These are phyloP conservation scores for Gentiana straminea DNA, from an alignment of 257 asterid genomes.

Conservation along the genomic window DNA sequence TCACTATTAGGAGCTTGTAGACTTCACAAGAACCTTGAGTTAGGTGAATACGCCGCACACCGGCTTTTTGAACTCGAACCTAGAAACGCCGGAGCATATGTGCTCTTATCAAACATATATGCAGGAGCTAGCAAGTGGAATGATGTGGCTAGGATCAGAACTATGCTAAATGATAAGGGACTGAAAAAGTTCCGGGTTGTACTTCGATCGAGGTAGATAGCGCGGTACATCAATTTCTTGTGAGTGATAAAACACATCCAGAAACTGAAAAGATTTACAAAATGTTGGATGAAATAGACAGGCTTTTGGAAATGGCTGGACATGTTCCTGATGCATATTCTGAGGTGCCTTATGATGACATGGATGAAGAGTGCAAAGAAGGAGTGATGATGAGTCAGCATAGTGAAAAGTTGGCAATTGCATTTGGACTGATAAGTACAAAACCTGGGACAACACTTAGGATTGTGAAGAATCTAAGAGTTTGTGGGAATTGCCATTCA, in stretches of 20 bases:
- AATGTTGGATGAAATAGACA: constrained; percentile 54
- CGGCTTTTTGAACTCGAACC: constrained; percentile 38
- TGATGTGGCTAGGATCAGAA: constrained; percentile 24
- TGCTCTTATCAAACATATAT: constrained; percentile 31
- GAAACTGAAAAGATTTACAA: constrained; percentile 36
- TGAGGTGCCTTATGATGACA: constrained; percentile 12
- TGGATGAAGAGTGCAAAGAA: constrained; percentile 11
- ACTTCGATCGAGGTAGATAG: constrained; percentile 45
- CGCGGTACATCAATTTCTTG: constrained; percentile 59
- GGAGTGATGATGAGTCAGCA: constrained; percentile 21
- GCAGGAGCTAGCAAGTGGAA: constrained; percentile 28
- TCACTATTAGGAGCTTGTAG: constrained; percentile 42
- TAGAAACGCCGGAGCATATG: constrained; percentile 28
- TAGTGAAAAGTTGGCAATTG: constrained; percentile 26
- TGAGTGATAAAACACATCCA: constrained; percentile 63
- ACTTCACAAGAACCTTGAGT: constrained; percentile 21
- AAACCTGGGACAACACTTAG: constrained; percentile 12
- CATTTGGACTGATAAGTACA: constrained; percentile 15
- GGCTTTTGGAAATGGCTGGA: constrained; percentile 49
- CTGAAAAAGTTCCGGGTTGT: constrained; percentile 30
- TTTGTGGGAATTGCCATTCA: constrained; percentile 26
- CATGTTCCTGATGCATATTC: constrained; percentile 7
- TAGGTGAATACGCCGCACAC: constrained; percentile 21
- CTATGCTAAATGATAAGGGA: constrained; percentile 20
- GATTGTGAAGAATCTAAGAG: constrained; percentile 21